Base-by-base conservation (phyloP, 2,329 filamentous ascomycete species). In the Neophaeococcomyces mojaviensis region DNA sequence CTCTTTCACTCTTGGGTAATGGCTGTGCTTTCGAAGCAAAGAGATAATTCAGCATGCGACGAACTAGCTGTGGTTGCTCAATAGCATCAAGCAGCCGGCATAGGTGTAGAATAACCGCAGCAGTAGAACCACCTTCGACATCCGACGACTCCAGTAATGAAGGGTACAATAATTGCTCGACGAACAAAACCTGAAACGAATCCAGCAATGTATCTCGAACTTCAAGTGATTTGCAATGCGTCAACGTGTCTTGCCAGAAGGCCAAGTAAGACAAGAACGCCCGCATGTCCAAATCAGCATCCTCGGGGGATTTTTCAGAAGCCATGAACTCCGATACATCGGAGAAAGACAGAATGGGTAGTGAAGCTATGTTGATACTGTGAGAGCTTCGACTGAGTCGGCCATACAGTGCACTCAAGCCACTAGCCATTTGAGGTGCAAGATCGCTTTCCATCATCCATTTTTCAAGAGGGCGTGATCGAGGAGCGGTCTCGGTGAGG, bases 381-480 rank as follows among this genome's bases (percentile, higher is more conserved):
- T 95, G 83, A 44, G 90, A 85, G 49, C 94, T 73, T 69, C 78
- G 75, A 63, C 79, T 82, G 49, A 84, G 66, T 57, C 84, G 79
- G 58, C 81, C 84, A 63, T 84, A 84, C 59, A 73, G 78, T 8
- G 81, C 92, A 13, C 92, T 92, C 1, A 98, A 69, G 0, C 92
- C 92, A 0, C 88, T 97, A 3, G 92, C 92, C 92, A 98, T 97
- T 53, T 97, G 72, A 0, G 92, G 97, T 10, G 92, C 92, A 43
- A 98, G 72, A 62, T 98, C 92, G 63, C 90, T 96, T 61, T 95
- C 89, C 38, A 97, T 88, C 53, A 98, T 86, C 92, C 92, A 98
- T 59, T 88, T 86, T 68, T 98, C 92, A 49, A 98, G 66, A 1
- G 81, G 77, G 16, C 81, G 78, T 1, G 88, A 94, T 55, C 81